Conservation (phyloP, 1,284 basidiomycete genomes). For the Cryptococcus floricola region DNA sequence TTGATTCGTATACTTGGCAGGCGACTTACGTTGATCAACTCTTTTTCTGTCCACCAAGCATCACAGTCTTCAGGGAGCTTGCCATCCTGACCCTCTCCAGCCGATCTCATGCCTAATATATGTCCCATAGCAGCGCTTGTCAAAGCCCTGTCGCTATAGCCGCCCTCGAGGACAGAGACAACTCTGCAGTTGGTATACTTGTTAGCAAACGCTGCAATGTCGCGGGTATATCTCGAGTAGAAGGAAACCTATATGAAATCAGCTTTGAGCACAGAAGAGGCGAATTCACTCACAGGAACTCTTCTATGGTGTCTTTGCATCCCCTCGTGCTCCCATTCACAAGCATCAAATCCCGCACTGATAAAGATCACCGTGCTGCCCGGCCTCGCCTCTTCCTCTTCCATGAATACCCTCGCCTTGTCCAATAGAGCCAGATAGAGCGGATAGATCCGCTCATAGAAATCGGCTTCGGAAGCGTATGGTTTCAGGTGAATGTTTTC, state of each 20-base stretch:
- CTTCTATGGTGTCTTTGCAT: conserved; percentile 93
- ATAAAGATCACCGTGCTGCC: conserved; percentile 79
- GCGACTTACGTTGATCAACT: conserved; percentile 59
- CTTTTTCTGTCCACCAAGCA: conserved; percentile 66
- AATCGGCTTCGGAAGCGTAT: conserved; percentile 70
- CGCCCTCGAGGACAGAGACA: conserved; percentile 88
- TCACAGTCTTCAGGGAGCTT: conserved; percentile 46
- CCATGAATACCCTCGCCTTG: conserved; percentile 69
- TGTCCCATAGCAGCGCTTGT: conserved; percentile 77
- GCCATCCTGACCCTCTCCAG: conserved; percentile 26
- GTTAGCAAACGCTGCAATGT: conserved; percentile 66
- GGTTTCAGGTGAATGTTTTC: conserved; percentile 84
- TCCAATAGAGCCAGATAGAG: conserved; percentile 68
- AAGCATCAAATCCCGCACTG: conserved; percentile 84
- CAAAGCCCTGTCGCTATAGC: conserved; percentile 86
- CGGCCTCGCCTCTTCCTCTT: conserved; percentile 60
- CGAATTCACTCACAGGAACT: conserved; percentile 59
- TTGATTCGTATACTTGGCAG: background rate
- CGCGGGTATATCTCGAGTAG: conserved; percentile 76
- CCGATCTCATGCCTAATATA: conserved; percentile 59
- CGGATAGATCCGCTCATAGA: conserved; percentile 70
- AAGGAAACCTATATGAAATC: conserved; percentile 55
- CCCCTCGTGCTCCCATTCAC: conserved; percentile 80
- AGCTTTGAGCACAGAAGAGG: background rate
- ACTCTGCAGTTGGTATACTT: conserved; percentile 65